Base-by-base conservation (phyloP, 2,329 filamentous ascomycete genomes). In the Xylariaceae sp. region DNA sequence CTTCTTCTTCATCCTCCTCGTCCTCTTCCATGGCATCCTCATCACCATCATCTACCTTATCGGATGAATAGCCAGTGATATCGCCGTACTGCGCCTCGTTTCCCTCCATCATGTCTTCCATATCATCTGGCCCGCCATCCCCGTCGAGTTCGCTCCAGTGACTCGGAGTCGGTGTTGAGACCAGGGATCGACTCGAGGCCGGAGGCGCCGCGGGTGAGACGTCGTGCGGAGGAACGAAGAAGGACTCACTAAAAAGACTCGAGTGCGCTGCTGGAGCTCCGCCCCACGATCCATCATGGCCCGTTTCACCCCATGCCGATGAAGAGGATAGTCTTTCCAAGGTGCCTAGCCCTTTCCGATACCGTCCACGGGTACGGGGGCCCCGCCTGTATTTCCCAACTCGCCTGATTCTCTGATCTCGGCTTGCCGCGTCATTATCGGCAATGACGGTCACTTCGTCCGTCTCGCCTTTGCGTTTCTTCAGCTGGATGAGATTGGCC, bases 401-500 rank as follows among this genome's bases (percentile, higher is more conserved):
- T 29, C 15, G 13, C 6, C 6, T 12, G 29, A n/a, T n/a, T n/a
- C n/a, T n/a, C n/a, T n/a, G n/a, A n/a, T n/a, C n/a, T n/a, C n/a
- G n/a, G n/a, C n/a, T n/a, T n/a, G n/a, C n/a, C n/a, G n/a, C n/a
- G n/a, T n/a, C n/a, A n/a, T n/a, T n/a, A n/a, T 43, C 44, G 2
- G 48, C 50, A 9, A 52, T 36, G 4, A 80, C 66, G 0, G 78
- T 82, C 17, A 84, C 77, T 12, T 72, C 60, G 50, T 86, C 82
- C 13, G 56, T 65, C 54, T 86, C 79, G 6, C 78, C 79, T 45
- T 68, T 76, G 18, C 67, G 66, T 31, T 67, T 68, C 56, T 87
- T 87, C 32, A 81, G 57, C 10, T 70, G 67, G 44, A 80, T 80
- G 16, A 88, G 50, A 18, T 74, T 73, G 45, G 82, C 74, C 2